phyloP scores from a whole-genome alignment of 1,284 basidiomycete species.

The Tilletia setariae region DNA sequence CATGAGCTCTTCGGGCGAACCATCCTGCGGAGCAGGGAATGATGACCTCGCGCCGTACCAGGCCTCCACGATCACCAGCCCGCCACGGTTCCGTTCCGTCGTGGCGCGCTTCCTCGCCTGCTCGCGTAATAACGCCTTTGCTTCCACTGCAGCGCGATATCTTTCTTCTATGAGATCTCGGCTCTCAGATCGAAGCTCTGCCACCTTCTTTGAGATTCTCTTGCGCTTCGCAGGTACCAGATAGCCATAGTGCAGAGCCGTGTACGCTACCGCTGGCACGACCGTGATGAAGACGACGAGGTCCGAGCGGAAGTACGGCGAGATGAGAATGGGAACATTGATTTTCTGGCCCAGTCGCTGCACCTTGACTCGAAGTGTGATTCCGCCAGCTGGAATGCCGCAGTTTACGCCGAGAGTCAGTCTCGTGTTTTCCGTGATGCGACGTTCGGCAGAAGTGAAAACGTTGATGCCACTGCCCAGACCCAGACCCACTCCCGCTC shows the following conservation, averaged over 20 bases:
- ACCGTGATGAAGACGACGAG: constrained; percentile 60
- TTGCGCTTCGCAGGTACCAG: constrained; percentile 62
- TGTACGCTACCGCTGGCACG: constrained; percentile 61
- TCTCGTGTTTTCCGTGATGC: constrained; percentile 53
- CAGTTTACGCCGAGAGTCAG: constrained; percentile 51
- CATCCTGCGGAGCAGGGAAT: constrained; percentile 25
- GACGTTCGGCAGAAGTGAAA: constrained; percentile 49
- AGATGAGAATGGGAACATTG: constrained; percentile 62
- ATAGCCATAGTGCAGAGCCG: constrained; percentile 63
- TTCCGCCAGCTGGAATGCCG: constrained; percentile 43
- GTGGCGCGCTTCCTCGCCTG: constrained; percentile 55
- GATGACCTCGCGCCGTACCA: constrained; percentile 58
- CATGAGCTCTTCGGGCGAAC: not conserved
- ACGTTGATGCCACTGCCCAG: constrained; percentile 45
- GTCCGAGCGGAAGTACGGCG: constrained; percentile 58
- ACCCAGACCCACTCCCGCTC: constrained; percentile 54
- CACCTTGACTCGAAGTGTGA: constrained; percentile 53
- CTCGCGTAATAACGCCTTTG: constrained; percentile 57
- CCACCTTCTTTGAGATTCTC: constrained; percentile 54
- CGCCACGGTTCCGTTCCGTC: constrained; percentile 55
- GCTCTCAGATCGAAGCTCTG: constrained; percentile 63
- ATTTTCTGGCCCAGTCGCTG: constrained; percentile 63
- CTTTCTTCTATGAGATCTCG: constrained; percentile 64
- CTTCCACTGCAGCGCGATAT: constrained; percentile 63
- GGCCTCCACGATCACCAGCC: constrained; percentile 71